Conservation (phyloP, 495 filamentous ascomycete genomes). For the Parachaetomium inaequale region DNA sequence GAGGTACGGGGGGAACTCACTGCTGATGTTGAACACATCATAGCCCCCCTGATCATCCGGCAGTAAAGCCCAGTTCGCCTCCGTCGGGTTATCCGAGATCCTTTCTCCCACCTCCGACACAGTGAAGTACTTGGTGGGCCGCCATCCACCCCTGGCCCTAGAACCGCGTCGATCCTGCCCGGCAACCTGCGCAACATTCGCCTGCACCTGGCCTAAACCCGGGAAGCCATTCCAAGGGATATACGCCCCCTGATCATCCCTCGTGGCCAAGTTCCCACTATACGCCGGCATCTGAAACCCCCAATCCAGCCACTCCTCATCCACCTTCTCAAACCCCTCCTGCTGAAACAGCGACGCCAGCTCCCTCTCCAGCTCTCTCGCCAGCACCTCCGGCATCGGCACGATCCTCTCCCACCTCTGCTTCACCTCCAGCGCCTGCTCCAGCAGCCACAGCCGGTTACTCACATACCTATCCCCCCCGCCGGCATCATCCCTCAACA, state of each 20-base stretch:
- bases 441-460: neutral
- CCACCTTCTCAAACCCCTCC: neutral
- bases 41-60: neutral
- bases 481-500: neutral
- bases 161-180: neutral
- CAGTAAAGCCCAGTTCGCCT: constrained; percentile 7
- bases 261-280: neutral
- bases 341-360: neutral
- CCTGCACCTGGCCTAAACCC: neutral
- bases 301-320: constrained; percentile 8
- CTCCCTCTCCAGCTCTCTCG: neutral
- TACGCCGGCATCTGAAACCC: neutral
- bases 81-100: neutral
- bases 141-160: neutral
- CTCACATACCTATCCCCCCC: neutral
- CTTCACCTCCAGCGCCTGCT: neutral
- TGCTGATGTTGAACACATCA: constrained; percentile 7
- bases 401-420: neutral
- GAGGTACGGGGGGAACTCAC: neutral
- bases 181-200: neutral
- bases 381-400: neutral
- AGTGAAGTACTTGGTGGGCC: neutral
- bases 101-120: constrained; percentile 13
- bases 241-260: neutral
- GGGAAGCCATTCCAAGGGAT: neutral